Evolutionary conservation across 2,329 filamentous ascomycete species (phyloP), one percentile per base, ranked within the genome.

Genomic region (Tolypocladium amazonense): DNA sequence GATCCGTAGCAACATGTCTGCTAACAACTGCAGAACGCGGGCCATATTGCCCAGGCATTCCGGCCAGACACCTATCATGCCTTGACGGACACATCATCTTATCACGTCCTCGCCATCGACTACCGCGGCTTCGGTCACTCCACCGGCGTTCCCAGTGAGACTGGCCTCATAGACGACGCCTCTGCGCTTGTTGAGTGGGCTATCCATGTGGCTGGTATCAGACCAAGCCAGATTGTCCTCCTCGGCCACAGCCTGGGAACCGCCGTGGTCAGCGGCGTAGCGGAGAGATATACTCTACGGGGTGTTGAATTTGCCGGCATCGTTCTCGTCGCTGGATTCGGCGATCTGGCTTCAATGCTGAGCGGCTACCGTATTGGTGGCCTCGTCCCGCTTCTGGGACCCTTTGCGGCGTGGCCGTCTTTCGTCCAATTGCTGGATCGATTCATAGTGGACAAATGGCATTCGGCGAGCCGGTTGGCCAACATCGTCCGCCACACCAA

Each of bases 191-290:
- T 95, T 3, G 81, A 91, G 62, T 95, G 89, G 76, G 84, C 89
- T 12, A 79, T 91, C 43, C 75, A 83, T 25, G 76, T 81, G 1
- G 84, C 86, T 18, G 76, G 82, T 0, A 80, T 97, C 23, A 79
- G 88, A 0, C 76, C 90, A 0, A 80, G 82, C 45, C 86, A 86
- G 33, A 94, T 96, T 63, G 85, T 93, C 3, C 78, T 97, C 35
- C 77, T 95, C 3, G 93, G 92, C 23, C 92, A 97, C 67, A 94
- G 89, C 67, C 81, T 97, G 0, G 93, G 93, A 30, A 96, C 93
- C 0, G 92, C 90, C 0, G 89, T 97, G 1, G 85, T 88, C 7
- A 82, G 86, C 54, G 92, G 85, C 2, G 85, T 90, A 1, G 87
- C 85, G 1, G 86, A 96, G 67, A 81, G 85, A 59, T 92, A 89